These are phyloP conservation scores for Cotoneaster glaucophyllus DNA, from an alignment of 306 rosid genomes.

Conservation along the genomic window DNA sequence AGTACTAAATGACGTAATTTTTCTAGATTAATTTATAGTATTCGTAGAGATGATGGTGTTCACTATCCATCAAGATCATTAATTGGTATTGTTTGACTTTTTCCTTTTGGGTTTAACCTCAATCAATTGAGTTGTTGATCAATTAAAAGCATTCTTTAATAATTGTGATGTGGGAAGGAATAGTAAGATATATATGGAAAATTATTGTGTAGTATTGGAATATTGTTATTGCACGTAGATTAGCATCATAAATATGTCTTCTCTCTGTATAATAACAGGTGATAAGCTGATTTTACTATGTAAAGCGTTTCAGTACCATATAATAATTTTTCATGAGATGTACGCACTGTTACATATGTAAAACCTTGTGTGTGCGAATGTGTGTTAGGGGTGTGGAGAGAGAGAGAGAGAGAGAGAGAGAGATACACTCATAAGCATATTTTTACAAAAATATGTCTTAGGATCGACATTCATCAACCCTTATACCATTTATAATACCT, in stretches of 20 bases:
- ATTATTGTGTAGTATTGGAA: not conserved
- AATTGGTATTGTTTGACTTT: not conserved
- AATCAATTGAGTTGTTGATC: not conserved
- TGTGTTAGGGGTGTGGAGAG: not conserved
- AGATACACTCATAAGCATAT: conserved; percentile 34
- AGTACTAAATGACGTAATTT: not conserved
- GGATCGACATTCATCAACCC: conserved; percentile 23
- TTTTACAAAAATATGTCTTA: conserved; percentile 38
- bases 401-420: conserved; percentile 7
- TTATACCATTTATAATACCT: conserved; percentile 28
- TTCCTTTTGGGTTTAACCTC: not conserved
- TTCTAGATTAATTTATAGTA: no score
- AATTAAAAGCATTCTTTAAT: no score
- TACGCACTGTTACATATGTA: not conserved
- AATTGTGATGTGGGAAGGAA: not conserved
- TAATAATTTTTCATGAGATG: not conserved
- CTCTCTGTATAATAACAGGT: not conserved
- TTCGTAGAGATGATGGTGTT: not conserved
- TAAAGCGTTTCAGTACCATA: not conserved
- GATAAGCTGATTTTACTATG: not conserved
- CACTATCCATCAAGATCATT: not conserved
- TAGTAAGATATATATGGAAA: not conserved
- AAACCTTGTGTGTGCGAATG: not conserved
- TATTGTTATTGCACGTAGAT: not conserved
- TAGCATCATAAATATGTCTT: not conserved